These are phyloP conservation scores for Spathaspora boniae DNA, from an alignment of 805 yeast species.

Conservation along the genomic window DNA sequence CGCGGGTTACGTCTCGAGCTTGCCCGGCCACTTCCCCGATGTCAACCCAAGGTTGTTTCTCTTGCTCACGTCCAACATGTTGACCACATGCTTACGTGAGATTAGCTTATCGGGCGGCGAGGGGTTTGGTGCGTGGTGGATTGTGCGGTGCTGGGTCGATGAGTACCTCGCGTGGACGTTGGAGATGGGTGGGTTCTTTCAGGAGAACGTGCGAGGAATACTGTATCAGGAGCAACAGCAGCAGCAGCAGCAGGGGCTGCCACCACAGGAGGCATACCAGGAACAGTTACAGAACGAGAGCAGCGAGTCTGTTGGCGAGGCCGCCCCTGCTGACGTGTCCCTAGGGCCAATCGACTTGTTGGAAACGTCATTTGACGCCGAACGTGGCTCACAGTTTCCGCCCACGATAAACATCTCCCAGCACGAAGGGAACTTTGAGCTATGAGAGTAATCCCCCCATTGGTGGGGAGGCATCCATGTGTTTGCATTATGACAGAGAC, in stretches of 20 bases:
- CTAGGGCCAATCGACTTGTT: constrained; percentile 12
- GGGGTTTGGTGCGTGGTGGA: constrained; percentile 75
- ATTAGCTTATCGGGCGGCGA: constrained; percentile 55
- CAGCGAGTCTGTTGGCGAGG: constrained; percentile 2
- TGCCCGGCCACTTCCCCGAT: constrained; percentile 48
- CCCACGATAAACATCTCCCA: constrained; percentile 5
- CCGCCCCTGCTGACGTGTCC: constrained; percentile 8
- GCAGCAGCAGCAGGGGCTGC: background rate
- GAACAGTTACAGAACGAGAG: background rate
- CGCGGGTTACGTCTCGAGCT: constrained; percentile 20
- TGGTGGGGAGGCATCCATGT: no score
- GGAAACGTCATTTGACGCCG: constrained; percentile 12
- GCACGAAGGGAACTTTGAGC: constrained; percentile 9
- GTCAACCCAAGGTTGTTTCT: constrained; percentile 55
- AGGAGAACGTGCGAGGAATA: constrained; percentile 20
- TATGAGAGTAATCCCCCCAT: constrained; percentile 14
- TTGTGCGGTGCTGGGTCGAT: constrained; percentile 69
- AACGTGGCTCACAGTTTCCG: constrained; percentile 4
- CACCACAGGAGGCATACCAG: no score
- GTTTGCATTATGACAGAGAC: no score
- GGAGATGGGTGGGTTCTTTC: constrained; percentile 56
- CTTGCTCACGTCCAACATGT: constrained; percentile 48
- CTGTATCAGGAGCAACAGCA: background rate
- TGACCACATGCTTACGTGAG: constrained; percentile 60
- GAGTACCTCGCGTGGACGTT: constrained; percentile 68